Percentiles rank a stretch among this genome's conserved stretches.
Evolutionary conservation across 1,284 basidiomycete species (phyloP).

Genomic region (Papiliotrema terrestris): DNA sequence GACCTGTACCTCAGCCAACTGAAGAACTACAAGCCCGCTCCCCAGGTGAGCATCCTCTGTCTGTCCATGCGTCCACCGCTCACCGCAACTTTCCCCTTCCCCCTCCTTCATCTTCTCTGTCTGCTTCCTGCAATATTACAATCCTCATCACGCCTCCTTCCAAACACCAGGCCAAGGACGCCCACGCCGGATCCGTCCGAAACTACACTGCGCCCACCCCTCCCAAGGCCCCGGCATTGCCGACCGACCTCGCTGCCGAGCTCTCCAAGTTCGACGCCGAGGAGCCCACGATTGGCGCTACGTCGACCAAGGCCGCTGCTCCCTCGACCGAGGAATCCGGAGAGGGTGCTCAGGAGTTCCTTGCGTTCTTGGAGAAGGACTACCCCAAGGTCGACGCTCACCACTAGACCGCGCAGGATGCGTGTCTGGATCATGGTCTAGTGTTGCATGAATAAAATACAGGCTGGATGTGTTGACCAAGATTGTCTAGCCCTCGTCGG

Average conservation of each 20-base stretch:
- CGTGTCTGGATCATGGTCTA: neutral
- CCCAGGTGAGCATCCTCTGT: slow-evolving; percentile 46
- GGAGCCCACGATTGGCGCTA: slow-evolving; percentile 61
- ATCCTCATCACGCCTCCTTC: slow-evolving; percentile 1
- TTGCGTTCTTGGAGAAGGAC: slow-evolving; percentile 54
- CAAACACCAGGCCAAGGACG: slow-evolving; percentile 65
- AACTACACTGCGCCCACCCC: slow-evolving; percentile 63
- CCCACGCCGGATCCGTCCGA: slow-evolving; percentile 76
- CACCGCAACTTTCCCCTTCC: neutral
- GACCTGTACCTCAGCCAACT: slow-evolving; percentile 87
- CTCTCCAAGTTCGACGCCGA: slow-evolving; percentile 72
- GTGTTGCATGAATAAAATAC: slow-evolving; percentile 1
- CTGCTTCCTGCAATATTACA: slow-evolving; percentile 12
- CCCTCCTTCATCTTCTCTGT: slow-evolving; percentile 1
- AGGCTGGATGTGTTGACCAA: no score
- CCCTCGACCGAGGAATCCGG: slow-evolving; percentile 47
- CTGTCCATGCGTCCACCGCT: no score
- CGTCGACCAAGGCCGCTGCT: slow-evolving; percentile 32
- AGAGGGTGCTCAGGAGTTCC: slow-evolving; percentile 59
- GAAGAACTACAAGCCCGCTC: slow-evolving; percentile 74
- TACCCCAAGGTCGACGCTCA: slow-evolving; percentile 57
- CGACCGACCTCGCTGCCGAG: slow-evolving; percentile 74
- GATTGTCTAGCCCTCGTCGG: no score
- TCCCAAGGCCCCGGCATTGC: slow-evolving; percentile 67
- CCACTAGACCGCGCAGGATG: slow-evolving; percentile 45